Conservation (phyloP, 2,329 filamentous ascomycete genomes). For the Orbilia blumenaviensis region DNA sequence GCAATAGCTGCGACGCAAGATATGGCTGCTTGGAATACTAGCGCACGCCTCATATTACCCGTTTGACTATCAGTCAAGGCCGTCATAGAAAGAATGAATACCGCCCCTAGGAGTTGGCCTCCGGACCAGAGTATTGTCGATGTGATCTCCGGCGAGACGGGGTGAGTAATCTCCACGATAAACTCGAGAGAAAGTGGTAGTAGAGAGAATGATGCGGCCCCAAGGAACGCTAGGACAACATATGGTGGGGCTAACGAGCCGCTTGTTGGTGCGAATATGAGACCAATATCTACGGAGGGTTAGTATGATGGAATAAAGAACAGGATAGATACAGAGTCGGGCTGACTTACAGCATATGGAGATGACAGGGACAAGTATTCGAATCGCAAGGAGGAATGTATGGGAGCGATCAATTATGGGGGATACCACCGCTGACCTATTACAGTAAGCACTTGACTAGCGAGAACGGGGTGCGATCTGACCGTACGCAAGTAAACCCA, state of each 20-base stretch:
- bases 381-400: slow-evolving; percentile 76
- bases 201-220: slow-evolving; percentile 80
- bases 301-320: not conserved
- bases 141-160: slow-evolving; percentile 84
- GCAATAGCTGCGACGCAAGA: slow-evolving; percentile 29
- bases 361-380: slow-evolving; percentile 77
- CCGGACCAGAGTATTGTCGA: slow-evolving; percentile 84
- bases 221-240: slow-evolving; percentile 77
- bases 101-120: slow-evolving; percentile 83
- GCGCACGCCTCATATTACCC: slow-evolving; percentile 75
- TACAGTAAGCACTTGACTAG: not conserved
- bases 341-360: slow-evolving; percentile 66
- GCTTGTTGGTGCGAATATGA: slow-evolving; percentile 81
- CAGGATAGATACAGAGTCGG: not conserved
- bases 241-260: slow-evolving; percentile 73
- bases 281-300: slow-evolving; percentile 67
- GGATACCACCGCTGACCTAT: slow-evolving; percentile 73
- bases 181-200: slow-evolving; percentile 88
- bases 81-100: slow-evolving; percentile 85
- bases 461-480: not conserved
- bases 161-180: slow-evolving; percentile 85
- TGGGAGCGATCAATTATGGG: slow-evolving; percentile 88
- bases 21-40: slow-evolving; percentile 82
- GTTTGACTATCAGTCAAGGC: slow-evolving; percentile 74
- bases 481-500: slow-evolving; percentile 74